Percentiles rank a stretch among this genome's conserved stretches.
phyloP scores from a whole-genome alignment of 2,329 filamentous ascomycete species.

The Graphilbum fragrans region DNA sequence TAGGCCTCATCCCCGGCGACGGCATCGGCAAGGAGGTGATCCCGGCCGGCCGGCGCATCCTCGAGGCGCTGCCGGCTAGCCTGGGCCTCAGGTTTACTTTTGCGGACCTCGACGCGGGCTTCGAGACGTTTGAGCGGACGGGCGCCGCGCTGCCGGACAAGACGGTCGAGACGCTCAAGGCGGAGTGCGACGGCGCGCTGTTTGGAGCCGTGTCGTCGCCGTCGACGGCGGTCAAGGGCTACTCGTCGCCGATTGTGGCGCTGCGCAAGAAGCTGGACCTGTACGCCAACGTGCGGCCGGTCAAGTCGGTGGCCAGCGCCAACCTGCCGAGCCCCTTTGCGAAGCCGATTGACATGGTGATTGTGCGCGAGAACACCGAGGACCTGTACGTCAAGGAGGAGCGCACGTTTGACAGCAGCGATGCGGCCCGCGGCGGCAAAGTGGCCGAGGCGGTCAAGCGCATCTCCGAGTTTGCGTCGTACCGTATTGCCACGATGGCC shows the following conservation, averaged over 20 bases:
- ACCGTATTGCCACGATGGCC: conserved; percentile 82
- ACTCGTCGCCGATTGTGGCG: conserved; percentile 92
- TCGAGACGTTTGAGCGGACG: conserved; percentile 83
- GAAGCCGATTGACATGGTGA: conserved; percentile 84
- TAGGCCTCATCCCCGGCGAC: conserved; percentile 93
- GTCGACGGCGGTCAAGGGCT: conserved; percentile 79
- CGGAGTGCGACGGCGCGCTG: conserved; percentile 88
- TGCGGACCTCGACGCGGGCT: conserved; percentile 84
- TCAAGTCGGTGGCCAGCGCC: conserved; percentile 63
- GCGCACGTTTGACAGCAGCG: conserved; percentile 53
- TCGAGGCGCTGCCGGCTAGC: conserved; percentile 88
- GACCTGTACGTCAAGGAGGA: conserved; percentile 98
- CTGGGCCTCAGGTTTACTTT: conserved; percentile 89
- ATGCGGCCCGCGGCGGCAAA: conserved; percentile 56
- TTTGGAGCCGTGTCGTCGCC: conserved; percentile 95
- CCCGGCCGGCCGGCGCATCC: conserved; percentile 78
- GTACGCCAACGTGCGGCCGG: conserved; percentile 94
- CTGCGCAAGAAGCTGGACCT: conserved; percentile 90
- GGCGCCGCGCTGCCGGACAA: conserved; percentile 79
- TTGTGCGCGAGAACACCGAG: conserved; percentile 97
- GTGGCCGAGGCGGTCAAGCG: conserved; percentile 97
- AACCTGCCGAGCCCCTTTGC: conserved; percentile 20
- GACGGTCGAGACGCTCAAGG: conserved; percentile 79
- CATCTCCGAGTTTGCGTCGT: conserved; percentile 75
- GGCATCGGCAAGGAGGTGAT: conserved; percentile 98